Conservation (phyloP, 2,329 filamentous ascomycete genomes). For the Fusarium kyushuense region DNA sequence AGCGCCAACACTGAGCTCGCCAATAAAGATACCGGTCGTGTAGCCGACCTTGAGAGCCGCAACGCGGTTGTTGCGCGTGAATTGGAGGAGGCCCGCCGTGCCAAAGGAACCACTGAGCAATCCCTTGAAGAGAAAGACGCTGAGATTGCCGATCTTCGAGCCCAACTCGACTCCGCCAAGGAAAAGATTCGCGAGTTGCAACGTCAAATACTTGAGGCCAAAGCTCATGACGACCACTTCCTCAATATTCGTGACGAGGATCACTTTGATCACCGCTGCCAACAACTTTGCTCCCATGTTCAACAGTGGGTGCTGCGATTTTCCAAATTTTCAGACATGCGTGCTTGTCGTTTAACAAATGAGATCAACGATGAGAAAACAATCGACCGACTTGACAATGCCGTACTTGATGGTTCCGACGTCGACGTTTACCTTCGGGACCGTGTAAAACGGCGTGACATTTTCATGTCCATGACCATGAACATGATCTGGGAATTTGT, state of each 20-base stretch:
- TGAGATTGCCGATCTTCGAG: slow-evolving; percentile 82
- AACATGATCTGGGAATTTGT: slow-evolving; percentile 99
- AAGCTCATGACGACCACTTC: slow-evolving; percentile 76
- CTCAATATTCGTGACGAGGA: slow-evolving; percentile 88
- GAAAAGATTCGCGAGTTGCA: slow-evolving; percentile 67
- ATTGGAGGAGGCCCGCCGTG: slow-evolving; percentile 74
- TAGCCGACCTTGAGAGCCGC: slow-evolving; percentile 74
- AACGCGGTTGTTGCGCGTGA: slow-evolving; percentile 75
- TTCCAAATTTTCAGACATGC: slow-evolving; percentile 96
- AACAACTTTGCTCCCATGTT: slow-evolving; percentile 93
- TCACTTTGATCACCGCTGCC: slow-evolving; percentile 94
- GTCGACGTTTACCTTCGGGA: slow-evolving; percentile 90
- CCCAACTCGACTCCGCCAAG: slow-evolving; percentile 80
- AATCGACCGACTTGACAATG: slow-evolving; percentile 93
- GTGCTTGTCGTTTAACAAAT: slow-evolving; percentile 82
- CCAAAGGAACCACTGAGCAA: slow-evolving; percentile 71
- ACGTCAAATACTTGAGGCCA: slow-evolving; percentile 67
- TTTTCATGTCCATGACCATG: slow-evolving; percentile 99
- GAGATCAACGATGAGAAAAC: slow-evolving; percentile 94
- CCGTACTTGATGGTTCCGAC: slow-evolving; percentile 92
- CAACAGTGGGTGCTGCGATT: slow-evolving; percentile 98
- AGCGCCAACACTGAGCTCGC: slow-evolving; percentile 83
- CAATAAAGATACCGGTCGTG: slow-evolving; percentile 79
- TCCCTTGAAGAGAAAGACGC: slow-evolving; percentile 84
- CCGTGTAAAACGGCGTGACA: slow-evolving; percentile 87